These are phyloP conservation scores for Styphnolobium japonicum DNA, from an alignment of 306 rosid genomes.

Conservation along the genomic window DNA sequence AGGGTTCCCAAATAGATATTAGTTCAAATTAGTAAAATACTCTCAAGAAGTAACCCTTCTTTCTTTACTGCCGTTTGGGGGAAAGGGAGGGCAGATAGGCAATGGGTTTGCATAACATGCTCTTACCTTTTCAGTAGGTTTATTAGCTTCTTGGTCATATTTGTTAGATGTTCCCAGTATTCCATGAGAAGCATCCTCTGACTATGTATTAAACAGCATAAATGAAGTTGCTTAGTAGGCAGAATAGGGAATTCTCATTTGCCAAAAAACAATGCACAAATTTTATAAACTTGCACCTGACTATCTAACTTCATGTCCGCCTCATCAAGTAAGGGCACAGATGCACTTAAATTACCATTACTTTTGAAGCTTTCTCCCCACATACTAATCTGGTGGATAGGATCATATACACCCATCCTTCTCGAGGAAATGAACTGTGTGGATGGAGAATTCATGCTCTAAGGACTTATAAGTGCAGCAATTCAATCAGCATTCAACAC, in stretches of 20 bases:
- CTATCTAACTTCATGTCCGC: constrained; percentile 55
- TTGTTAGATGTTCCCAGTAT: constrained; percentile 39
- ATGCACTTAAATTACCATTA: constrained; percentile 53
- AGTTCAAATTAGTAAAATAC: not conserved
- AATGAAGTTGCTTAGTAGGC: constrained; percentile 17
- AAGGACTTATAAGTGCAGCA: constrained; percentile 34
- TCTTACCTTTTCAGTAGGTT: constrained; percentile 44
- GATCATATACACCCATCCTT: constrained; percentile 84
- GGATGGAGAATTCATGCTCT: constrained; percentile 72
- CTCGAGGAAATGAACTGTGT: constrained; percentile 66
- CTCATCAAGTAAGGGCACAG: constrained; percentile 58
- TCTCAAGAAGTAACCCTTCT: not conserved
- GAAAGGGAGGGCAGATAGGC: not conserved
- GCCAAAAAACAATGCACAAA: constrained; percentile 5
- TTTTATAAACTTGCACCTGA: constrained; percentile 54
- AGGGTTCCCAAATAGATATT: not conserved
- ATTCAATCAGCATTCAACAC: constrained; percentile 21
- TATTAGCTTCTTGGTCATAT: constrained; percentile 50
- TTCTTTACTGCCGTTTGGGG: not conserved
- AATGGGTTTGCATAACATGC: constrained; percentile 6
- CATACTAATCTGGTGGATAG: constrained; percentile 81
- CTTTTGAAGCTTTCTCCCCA: constrained; percentile 82
- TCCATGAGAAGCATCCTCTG: constrained; percentile 50
- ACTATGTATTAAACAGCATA: constrained; percentile 30
- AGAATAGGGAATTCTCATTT: not conserved